Conservation (phyloP, 805 yeast genomes). For the Spathaspora gorwiae region DNA sequence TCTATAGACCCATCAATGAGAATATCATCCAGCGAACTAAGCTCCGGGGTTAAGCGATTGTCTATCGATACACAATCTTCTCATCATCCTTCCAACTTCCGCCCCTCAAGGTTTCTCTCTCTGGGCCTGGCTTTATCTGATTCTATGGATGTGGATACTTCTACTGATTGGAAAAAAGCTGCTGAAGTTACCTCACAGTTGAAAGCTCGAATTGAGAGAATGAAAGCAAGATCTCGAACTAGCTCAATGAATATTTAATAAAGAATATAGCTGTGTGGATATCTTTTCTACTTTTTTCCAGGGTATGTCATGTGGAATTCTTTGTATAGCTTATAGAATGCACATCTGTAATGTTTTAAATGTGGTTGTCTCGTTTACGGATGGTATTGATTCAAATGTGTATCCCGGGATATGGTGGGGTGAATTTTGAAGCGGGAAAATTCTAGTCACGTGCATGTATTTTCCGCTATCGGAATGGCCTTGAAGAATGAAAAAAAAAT, state of each 20-base stretch:
- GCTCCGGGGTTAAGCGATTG: constrained; percentile 36
- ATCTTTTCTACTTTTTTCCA: no score
- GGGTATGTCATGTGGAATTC: no score
- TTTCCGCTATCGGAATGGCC: background rate
- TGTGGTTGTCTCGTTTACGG: no score
- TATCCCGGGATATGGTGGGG: no score
- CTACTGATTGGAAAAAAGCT: constrained; percentile 82
- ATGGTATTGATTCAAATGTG: no score
- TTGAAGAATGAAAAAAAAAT: no score
- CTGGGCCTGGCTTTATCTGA: constrained; percentile 15
- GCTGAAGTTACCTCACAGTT: constrained; percentile 84
- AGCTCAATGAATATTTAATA: constrained; percentile 6
- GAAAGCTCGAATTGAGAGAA: constrained; percentile 81
- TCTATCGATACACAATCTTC: constrained; percentile 22
- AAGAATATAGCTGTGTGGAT: no score
- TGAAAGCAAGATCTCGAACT: constrained; percentile 58
- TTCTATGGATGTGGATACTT: constrained; percentile 38
- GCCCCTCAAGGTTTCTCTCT: background rate
- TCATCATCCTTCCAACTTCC: background rate
- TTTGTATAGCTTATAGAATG: no score
- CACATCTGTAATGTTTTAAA: no score
- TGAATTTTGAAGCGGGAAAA: background rate
- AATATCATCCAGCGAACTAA: constrained; percentile 32
- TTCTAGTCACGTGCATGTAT: background rate
- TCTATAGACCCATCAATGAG: constrained; percentile 8